Percentiles rank a stretch among this genome's conserved stretches.
These are phyloP conservation scores for Brettanomyces bruxellensis DNA, from an alignment of 805 yeast species.

Conservation along the genomic window DNA sequence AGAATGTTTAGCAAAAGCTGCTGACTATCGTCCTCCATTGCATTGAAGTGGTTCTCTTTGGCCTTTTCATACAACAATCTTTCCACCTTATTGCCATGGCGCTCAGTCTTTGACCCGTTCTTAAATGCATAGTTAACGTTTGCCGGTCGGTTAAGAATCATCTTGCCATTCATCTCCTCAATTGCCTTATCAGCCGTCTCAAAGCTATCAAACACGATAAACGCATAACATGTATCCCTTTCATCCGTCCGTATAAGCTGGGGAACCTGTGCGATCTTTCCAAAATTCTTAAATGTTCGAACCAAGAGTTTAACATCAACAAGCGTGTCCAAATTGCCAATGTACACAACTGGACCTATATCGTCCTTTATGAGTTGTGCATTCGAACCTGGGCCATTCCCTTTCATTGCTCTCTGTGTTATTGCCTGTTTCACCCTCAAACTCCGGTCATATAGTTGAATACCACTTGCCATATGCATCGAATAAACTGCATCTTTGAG, in stretches of 20 bases:
- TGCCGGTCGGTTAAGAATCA: constrained; percentile 58
- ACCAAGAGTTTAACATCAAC: constrained; percentile 50
- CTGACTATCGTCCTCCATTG: not conserved
- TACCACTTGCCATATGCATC: constrained; percentile 47
- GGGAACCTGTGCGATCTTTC: constrained; percentile 37
- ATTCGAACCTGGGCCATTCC: constrained; percentile 4
- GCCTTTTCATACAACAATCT: constrained; percentile 47
- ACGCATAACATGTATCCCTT: constrained; percentile 50
- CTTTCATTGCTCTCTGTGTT: constrained; percentile 6
- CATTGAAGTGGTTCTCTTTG: constrained; percentile 13
- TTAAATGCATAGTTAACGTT: constrained; percentile 65
- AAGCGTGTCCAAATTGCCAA: constrained; percentile 56
- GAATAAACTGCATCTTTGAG: constrained; percentile 65
- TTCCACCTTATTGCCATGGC: constrained; percentile 77
- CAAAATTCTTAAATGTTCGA: constrained; percentile 62
- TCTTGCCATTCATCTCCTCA: constrained; percentile 55
- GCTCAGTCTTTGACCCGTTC: constrained; percentile 40
- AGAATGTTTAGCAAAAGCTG: not conserved
- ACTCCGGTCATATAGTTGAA: constrained; percentile 50
- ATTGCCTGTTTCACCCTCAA: constrained; percentile 47
- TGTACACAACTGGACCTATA: constrained; percentile 42
- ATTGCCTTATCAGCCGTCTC: constrained; percentile 67
- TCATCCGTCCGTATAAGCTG: constrained; percentile 37
- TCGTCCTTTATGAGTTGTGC: constrained; percentile 10
- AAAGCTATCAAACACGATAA: constrained; percentile 55